Base-by-base conservation (phyloP, 2,329 filamentous ascomycete species). In the Calonectria pseudoreteaudii region DNA sequence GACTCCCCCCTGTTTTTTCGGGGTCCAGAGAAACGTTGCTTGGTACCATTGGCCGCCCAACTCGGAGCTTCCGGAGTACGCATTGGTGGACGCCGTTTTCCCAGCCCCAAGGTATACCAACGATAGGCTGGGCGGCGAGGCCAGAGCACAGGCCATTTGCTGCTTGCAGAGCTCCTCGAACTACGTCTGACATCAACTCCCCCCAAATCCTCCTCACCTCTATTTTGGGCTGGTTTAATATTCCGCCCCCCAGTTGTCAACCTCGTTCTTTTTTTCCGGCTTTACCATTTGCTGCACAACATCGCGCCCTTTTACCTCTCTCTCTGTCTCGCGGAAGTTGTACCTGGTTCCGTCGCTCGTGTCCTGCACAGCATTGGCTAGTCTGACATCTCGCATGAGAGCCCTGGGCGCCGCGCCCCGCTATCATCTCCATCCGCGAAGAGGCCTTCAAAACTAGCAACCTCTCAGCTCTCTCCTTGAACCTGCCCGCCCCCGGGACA, bases 301-400 rank as follows among this genome's bases (percentile, higher is more conserved):
- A 65, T 50, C 58, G 30, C 26, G 26, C 36, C 14, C n/a, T 28
- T 65, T 58, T 34, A 56, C 2, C 31, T 49, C 7, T 44, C 44
- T 31, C 64, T 49, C 7, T 44, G 20, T 31, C 64, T 65, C 34
- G 56, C 49, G 44, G 60, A 47, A 69, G 36, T 56, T 28, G 68
- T 60, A 58, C 36, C 36, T 66, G 66, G 49, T 56, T 70, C 14
- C 53, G 74, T 81, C 79, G 82, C 82, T 84, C 86, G 85, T 86
- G 83, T 85, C 64, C 83, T 85, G 83, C 84, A 85, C 81, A 82
- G 83, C 85, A 88, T 88, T 87, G 86, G 86, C 80, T 85, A 80
- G 77, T 30, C 64, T 70, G 73, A 75, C 69, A 75, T 71, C 77
- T 78, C 74, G 79, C 75, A 78, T 77, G 75, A 78, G 75, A 77